Conservation (phyloP, 2,329 filamentous ascomycete species). For the Pseudogymnoascus sp. region DNA sequence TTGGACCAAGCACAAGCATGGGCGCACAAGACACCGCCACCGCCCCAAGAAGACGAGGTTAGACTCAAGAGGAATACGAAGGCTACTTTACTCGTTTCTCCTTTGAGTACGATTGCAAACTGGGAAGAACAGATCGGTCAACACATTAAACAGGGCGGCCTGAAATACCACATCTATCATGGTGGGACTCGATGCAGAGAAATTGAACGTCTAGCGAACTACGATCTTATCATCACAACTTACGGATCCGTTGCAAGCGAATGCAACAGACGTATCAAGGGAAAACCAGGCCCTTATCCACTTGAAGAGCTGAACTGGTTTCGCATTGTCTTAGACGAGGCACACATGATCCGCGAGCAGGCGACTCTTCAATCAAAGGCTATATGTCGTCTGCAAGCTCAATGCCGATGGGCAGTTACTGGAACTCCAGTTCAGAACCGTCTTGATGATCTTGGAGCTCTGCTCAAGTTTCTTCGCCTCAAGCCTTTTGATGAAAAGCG, state of each 20-base stretch:
- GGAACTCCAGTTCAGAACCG: constrained; percentile 94
- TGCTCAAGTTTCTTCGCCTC: constrained; percentile 78
- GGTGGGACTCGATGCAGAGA: constrained; percentile 68
- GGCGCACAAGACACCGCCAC: constrained; percentile 22
- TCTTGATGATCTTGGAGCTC: constrained; percentile 77
- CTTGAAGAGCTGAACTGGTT: constrained; percentile 82
- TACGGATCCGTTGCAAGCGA: constrained; percentile 85
- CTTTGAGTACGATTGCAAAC: constrained; percentile 83
- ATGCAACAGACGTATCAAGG: constrained; percentile 53
- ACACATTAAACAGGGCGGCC: constrained; percentile 56
- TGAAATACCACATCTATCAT: constrained; percentile 80
- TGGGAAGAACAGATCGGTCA: constrained; percentile 89
- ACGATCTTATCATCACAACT: constrained; percentile 84
- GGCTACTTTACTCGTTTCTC: constrained; percentile 79
- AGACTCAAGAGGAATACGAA: constrained; percentile 58
- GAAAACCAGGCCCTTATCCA: constrained; percentile 53
- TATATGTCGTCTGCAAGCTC: constrained; percentile 68
- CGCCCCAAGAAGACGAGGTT: constrained; percentile 26
- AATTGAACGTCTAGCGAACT: constrained; percentile 56
- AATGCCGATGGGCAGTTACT: constrained; percentile 91
- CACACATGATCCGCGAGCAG: constrained; percentile 86
- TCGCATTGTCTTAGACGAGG: constrained; percentile 87
- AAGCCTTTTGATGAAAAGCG: constrained; percentile 73
- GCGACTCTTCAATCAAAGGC: constrained; percentile 75
- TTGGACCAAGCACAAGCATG: constrained; percentile 34